Evolutionary conservation across 768 basidiomycete genomes (phyloP), one percentile per base, ranked within the genome.

Genomic region (Russula lepida): DNA sequence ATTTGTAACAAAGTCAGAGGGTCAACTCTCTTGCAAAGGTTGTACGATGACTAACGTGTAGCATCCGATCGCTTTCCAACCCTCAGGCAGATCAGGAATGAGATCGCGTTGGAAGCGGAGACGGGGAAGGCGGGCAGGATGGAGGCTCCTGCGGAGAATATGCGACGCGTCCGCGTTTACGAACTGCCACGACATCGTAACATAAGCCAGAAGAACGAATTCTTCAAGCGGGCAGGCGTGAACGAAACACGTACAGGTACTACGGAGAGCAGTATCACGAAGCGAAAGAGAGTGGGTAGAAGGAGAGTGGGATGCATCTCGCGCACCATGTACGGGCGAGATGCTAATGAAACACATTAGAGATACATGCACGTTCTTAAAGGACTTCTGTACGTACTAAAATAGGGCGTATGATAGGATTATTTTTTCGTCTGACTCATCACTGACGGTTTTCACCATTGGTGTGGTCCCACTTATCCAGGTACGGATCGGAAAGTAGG

Each of bases 51-150:
- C 75, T 50, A 62, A 87, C 86, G 78, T 79, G 73, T 80, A 82
- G 66, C 87, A 89, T 68, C 85, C 84, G 58, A 76, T 70, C 17
- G 78, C 77, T 19, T 75, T 75, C 85, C 85, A 89, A 52, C 71
- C 75, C 2, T 74, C 74, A 8, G 83, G 84, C 52, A 87, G 76
- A 60, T 78, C 62, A 27, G 25, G 19, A 33, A n/a, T 39, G 46
- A 71, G 52, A 33, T 32, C 51, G 43, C 57, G 51, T 44, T 60
- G 39, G 51, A 49, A 21, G 44, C 54, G 41, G 33, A 43, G 43
- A 56, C 61, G 59, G 27, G 48, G 57, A 33, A 41, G n/a, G 12
- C 53, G 63, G 39, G 33, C 35, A 32, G 28, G 32, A 1, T 41
- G 28, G 41, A 58, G 50, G 57, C 39, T 41, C 39, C 32, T 41